phyloP scores from a whole-genome alignment of 2,329 filamentous ascomycete genomes.

The Fusarium beomiforme region DNA sequence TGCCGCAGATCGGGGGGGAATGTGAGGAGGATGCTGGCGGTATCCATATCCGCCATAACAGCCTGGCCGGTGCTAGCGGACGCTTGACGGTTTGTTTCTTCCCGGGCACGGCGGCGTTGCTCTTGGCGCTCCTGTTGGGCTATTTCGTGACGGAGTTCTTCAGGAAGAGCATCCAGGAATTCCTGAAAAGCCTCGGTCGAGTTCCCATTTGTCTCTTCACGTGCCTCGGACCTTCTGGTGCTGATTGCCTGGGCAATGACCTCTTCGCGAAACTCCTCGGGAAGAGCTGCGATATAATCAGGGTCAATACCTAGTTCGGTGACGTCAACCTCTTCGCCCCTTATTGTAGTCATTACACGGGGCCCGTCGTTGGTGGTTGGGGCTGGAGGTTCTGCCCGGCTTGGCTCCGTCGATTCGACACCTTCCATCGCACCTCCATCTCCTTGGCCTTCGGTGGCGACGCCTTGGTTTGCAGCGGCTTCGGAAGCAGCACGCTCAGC shows the following conservation, averaged over 20 bases:
- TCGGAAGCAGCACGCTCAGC: slow-evolving; percentile 66
- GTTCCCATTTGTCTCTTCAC: slow-evolving; percentile 75
- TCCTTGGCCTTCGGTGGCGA: slow-evolving; percentile 6
- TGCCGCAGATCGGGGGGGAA: slow-evolving; percentile 86
- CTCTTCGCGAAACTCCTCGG: slow-evolving; percentile 94
- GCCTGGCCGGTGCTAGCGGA: slow-evolving; percentile 64
- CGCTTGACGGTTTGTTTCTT: slow-evolving; percentile 77
- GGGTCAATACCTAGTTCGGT: slow-evolving; percentile 94
- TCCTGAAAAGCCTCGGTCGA: slow-evolving; percentile 89
- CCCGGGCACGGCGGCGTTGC: slow-evolving; percentile 85
- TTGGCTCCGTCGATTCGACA: slow-evolving; percentile 65
- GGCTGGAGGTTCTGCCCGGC: slow-evolving; percentile 43
- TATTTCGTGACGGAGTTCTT: slow-evolving; percentile 89
- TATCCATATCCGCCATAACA: slow-evolving; percentile 80
- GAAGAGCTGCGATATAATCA: slow-evolving; percentile 95
- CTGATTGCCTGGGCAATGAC: slow-evolving; percentile 93
- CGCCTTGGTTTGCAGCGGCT: slow-evolving; percentile 51
- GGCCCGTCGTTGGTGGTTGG: slow-evolving; percentile 41
- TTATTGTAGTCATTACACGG: slow-evolving; percentile 83
- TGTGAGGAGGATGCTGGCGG: slow-evolving; percentile 90
- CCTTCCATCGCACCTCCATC: slow-evolving; percentile 76
- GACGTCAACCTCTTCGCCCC: slow-evolving; percentile 90
- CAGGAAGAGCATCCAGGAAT: slow-evolving; percentile 91
- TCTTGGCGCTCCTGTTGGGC: slow-evolving; percentile 91
- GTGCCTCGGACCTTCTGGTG: slow-evolving; percentile 80